Conservation (phyloP, 139 green algal species). For the Chlorella sp. region DNA sequence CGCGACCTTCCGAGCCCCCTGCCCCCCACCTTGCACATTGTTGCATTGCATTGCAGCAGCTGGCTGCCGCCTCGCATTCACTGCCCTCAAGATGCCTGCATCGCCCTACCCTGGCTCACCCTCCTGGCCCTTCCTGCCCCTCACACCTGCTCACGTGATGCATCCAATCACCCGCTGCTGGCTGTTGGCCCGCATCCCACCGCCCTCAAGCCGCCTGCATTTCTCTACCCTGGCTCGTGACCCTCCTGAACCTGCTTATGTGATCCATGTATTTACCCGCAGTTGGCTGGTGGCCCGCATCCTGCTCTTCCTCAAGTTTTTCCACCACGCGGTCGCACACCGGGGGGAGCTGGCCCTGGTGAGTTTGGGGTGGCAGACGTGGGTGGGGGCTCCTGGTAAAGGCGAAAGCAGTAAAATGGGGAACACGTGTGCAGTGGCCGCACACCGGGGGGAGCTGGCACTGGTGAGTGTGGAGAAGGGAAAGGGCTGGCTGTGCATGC, state of each 20-base stretch:
- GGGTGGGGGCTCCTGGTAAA: no score
- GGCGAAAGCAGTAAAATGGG: no score
- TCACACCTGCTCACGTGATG: no score
- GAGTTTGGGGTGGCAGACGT: neutral
- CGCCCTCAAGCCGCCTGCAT: neutral
- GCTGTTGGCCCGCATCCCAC: neutral
- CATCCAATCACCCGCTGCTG: neutral
- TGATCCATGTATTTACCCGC: neutral
- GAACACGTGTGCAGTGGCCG: no score
- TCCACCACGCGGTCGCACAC: constrained; percentile 35
- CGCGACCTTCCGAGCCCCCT: no score
- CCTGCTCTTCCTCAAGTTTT: constrained; percentile 49
- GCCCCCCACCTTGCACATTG: no score
- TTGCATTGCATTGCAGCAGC: no score
- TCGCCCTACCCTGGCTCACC: neutral
- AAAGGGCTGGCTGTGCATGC: neutral
- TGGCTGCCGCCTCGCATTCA: no score
- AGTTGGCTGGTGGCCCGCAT: constrained; percentile 44
- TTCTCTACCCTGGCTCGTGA: neutral
- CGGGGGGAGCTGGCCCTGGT: constrained; percentile 27
- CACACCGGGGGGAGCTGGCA: neutral
- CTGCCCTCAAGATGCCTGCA: neutral
- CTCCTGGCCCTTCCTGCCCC: no score
- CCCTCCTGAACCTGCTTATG: neutral
- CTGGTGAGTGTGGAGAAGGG: no score